phyloP scores from a whole-genome alignment of 345 rosid genomes.

The Xanthoceras sorbifolium region DNA sequence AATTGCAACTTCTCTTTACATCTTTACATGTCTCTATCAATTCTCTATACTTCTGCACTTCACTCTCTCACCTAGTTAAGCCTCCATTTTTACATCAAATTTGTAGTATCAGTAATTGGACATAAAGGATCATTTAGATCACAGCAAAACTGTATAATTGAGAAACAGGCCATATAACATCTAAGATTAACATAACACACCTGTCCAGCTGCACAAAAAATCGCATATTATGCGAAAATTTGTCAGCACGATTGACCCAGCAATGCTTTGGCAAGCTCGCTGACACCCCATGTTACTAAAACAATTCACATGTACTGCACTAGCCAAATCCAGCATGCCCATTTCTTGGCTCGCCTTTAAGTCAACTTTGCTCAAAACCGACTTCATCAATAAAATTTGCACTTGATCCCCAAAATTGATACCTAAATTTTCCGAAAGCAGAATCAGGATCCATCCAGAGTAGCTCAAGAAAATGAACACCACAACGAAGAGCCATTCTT shows the following conservation, averaged over 20 bases:
- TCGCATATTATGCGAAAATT: not conserved
- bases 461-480: conserved; percentile 38
- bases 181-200: not conserved
- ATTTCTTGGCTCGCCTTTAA: not conserved
- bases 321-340: not conserved
- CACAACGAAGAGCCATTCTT: conserved; percentile 40
- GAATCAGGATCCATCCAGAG: not conserved
- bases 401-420: not conserved
- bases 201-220: conserved; percentile 1
- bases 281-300: not conserved
- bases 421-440: not conserved
- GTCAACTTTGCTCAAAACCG: conserved; percentile 9
- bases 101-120: not conserved
- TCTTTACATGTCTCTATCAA: not conserved
- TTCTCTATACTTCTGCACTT: not conserved
- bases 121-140: too few species aligned
- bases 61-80: not conserved
- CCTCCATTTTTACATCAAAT: not conserved
- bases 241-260: not conserved
- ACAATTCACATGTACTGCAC: not conserved
- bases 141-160: not conserved
- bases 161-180: not conserved
- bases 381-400: not conserved
- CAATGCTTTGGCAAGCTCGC: not conserved
- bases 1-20: not conserved